Conservation (phyloP, 306 rosid genomes). For the Dryas drummondii region DNA sequence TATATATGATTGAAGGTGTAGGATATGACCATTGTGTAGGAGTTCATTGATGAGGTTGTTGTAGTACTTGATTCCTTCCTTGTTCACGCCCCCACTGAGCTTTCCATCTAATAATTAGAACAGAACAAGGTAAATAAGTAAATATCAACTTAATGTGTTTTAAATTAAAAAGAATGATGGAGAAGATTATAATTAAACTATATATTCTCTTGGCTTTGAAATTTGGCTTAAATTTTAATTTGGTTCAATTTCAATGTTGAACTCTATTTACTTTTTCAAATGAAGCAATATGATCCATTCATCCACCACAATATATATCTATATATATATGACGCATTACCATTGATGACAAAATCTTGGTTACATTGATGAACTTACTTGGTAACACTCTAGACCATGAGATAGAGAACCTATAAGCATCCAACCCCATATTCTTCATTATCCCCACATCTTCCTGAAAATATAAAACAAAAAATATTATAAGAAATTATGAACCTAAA, state of each 20-base stretch:
- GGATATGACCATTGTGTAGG: constrained; percentile 8
- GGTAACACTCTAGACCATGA: constrained; percentile 51
- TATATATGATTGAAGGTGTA: background rate
- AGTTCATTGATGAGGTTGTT: constrained; percentile 39
- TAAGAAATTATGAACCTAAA: background rate
- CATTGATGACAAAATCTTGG: too few relatives aligned
- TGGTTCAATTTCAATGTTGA: too few relatives aligned
- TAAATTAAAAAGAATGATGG: too few relatives aligned
- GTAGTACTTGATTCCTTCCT: constrained; percentile 40
- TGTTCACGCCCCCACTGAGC: constrained; percentile 35
- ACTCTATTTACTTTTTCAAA: too few relatives aligned
- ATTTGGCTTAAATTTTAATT: too few relatives aligned
- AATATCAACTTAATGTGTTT: background rate
- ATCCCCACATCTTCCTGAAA: constrained; percentile 46
- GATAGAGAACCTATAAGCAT: constrained; percentile 49
- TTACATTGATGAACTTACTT: constrained; percentile 19
- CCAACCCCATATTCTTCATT: constrained; percentile 38
- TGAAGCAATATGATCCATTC: too few relatives aligned
- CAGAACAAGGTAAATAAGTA: background rate
- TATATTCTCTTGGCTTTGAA: too few relatives aligned
- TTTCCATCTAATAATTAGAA: constrained; percentile 31
- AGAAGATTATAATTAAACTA: too few relatives aligned
- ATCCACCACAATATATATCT: too few relatives aligned
- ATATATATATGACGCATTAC: too few relatives aligned
- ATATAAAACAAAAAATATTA: background rate